These are phyloP conservation scores for Termitomyces sp. DNA, from an alignment of 768 basidiomycete species.

Conservation along the genomic window DNA sequence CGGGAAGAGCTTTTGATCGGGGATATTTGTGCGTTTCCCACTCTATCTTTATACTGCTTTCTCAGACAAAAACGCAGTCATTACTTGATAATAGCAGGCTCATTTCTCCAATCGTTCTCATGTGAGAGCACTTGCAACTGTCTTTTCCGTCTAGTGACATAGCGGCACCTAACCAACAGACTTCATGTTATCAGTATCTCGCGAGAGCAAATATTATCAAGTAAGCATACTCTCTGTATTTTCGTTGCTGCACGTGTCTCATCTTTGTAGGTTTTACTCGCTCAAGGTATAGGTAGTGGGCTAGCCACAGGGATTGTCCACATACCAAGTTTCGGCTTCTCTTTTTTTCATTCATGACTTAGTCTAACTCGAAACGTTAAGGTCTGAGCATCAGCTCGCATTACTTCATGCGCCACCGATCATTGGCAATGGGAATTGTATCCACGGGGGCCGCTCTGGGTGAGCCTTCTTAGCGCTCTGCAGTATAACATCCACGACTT, in stretches of 20 bases:
- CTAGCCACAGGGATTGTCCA: conserved; percentile 44
- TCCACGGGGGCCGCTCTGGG: neutral
- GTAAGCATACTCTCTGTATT: neutral
- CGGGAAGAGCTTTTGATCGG: conserved; percentile 24
- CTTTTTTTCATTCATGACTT: neutral
- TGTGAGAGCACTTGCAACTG: neutral
- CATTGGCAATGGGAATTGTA: conserved; percentile 50
- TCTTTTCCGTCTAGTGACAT: neutral
- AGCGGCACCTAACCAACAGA: neutral
- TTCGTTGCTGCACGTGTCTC: neutral
- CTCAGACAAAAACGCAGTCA: conserved; percentile 3
- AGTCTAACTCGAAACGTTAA: neutral
- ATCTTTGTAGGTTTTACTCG: conserved; percentile 31
- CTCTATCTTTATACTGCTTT: neutral
- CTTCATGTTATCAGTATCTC: conserved; percentile 29
- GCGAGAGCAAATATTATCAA: conserved; percentile 27
- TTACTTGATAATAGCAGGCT: conserved; percentile 15
- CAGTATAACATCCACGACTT: neutral
- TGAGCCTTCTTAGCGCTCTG: neutral
- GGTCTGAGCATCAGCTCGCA: conserved; percentile 42
- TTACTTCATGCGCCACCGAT: conserved; percentile 40
- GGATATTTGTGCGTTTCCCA: conserved; percentile 23
- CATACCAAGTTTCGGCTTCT: conserved; percentile 22
- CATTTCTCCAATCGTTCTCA: conserved; percentile 10
- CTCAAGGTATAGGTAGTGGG: conserved; percentile 41